Evolutionary conservation across 352 stramenopile species (phyloP).

Genomic region (Phytophthora quininea): DNA sequence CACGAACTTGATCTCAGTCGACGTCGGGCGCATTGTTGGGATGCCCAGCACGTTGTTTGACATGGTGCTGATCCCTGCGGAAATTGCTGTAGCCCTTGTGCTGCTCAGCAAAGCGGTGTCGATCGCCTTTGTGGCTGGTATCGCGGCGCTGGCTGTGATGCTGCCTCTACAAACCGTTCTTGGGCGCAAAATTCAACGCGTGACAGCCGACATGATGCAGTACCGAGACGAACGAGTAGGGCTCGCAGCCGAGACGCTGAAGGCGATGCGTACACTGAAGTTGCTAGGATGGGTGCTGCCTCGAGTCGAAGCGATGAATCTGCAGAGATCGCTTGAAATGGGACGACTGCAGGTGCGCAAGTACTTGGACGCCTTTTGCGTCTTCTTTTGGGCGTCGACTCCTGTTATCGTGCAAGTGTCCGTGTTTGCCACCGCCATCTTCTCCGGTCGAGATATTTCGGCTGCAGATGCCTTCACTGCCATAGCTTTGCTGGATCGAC

Average conservation of each 20-base stretch:
- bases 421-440: conserved; percentile 82
- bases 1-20: conserved; percentile 82
- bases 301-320: conserved; percentile 55
- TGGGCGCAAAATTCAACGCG: conserved; percentile 74
- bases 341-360: conserved; percentile 75
- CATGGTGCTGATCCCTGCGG: conserved; percentile 74
- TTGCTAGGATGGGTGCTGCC: conserved; percentile 67
- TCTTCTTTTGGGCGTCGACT: conserved; percentile 91
- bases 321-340: conserved; percentile 69
- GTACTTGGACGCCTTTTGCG: conserved; percentile 89
- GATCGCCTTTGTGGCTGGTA: conserved; percentile 83
- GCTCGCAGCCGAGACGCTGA: conserved; percentile 67
- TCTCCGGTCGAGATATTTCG: conserved; percentile 70
- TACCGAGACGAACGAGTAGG: conserved; percentile 85
- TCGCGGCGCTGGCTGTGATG: conserved; percentile 81
- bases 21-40: conserved; percentile 71
- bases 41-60: conserved; percentile 83
- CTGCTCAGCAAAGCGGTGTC: conserved; percentile 81
- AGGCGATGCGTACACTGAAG: conserved; percentile 83
- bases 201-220: conserved; percentile 73
- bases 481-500: conserved; percentile 84
- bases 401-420: conserved; percentile 87
- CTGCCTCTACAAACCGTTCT: conserved; percentile 85
- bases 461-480: conserved; percentile 86
- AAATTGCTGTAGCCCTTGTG: conserved; percentile 78